Evolutionary conservation across 306 rosid genomes (phyloP).

Genomic region (Prunus kanzakura): DNA sequence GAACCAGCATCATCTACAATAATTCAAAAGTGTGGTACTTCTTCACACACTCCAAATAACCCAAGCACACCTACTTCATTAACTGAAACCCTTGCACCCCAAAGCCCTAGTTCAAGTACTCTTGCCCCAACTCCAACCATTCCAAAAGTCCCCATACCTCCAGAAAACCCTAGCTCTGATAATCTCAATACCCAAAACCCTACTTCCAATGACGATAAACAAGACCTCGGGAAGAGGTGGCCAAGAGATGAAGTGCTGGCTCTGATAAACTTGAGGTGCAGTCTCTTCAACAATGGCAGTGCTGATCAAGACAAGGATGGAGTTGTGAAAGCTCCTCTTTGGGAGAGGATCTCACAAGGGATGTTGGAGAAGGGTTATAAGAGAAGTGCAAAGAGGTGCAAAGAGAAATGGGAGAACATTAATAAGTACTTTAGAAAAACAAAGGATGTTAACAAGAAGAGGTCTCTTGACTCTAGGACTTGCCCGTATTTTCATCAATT

Average conservation of each 20-base stretch:
- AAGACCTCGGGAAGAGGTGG: slow-evolving; percentile 76
- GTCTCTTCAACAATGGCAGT: slow-evolving; percentile 25
- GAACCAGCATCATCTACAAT: slow-evolving; percentile 16
- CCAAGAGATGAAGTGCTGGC: slow-evolving; percentile 87
- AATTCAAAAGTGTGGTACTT: not conserved
- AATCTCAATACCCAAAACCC: slow-evolving; percentile 22
- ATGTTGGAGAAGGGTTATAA: slow-evolving; percentile 72
- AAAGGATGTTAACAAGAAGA: slow-evolving; percentile 61
- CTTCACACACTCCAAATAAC: not conserved
- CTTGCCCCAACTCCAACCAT: slow-evolving; percentile 5
- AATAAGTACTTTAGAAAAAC: slow-evolving; percentile 90
- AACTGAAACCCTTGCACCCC: slow-evolving; percentile 3
- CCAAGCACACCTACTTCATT: slow-evolving; percentile 7
- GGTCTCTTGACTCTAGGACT: slow-evolving; percentile 79
- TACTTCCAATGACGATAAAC: slow-evolving; percentile 23
- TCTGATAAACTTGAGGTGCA: slow-evolving; percentile 68
- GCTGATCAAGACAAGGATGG: slow-evolving; percentile 23
- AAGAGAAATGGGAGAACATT: slow-evolving; percentile 95
- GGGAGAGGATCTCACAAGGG: slow-evolving; percentile 94
- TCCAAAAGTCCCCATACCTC: slow-evolving; percentile 14
- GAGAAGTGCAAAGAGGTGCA: slow-evolving; percentile 86
- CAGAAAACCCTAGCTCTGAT: slow-evolving; percentile 12
- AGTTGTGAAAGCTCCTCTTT: slow-evolving; percentile 56
- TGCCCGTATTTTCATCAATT: slow-evolving; percentile 87
- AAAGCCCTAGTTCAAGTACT: slow-evolving; percentile 49